Percentiles rank a stretch among this genome's conserved stretches.
phyloP scores from a whole-genome alignment of 1,139 yeast genomes.

The Casaregolazyma suthepensis region DNA sequence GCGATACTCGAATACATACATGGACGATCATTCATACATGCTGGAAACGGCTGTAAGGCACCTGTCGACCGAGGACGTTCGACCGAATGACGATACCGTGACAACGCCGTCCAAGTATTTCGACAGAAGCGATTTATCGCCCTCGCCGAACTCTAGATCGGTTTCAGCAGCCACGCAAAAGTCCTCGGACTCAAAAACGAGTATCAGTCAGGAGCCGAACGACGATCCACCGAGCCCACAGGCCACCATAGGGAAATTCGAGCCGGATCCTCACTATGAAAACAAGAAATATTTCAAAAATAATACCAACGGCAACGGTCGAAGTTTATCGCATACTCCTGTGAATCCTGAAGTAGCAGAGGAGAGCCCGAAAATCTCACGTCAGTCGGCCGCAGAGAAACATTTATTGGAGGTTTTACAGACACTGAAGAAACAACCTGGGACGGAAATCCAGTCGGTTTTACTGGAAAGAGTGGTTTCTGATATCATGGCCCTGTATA shows the following conservation, averaged over 20 bases:
- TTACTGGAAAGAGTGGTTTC: slow-evolving; percentile 26
- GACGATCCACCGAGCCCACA: neutral
- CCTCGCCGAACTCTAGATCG: neutral
- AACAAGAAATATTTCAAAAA: neutral
- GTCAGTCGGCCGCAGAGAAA: slow-evolving; percentile 24
- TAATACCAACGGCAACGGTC: neutral
- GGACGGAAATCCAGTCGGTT: slow-evolving; percentile 19
- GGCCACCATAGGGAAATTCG: neutral
- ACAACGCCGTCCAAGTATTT: neutral
- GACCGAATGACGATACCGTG: neutral
- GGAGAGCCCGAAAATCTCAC: slow-evolving; percentile 9
- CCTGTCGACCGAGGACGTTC: neutral
- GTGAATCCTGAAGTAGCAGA: neutral
- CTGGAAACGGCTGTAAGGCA: neutral
- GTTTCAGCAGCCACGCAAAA: neutral
- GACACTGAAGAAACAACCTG: slow-evolving; percentile 16
- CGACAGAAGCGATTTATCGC: neutral
- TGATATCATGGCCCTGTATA: slow-evolving; percentile 22
- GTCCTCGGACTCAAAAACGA: neutral
- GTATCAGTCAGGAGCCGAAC: neutral
- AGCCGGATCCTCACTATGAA: neutral
- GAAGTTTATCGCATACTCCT: neutral
- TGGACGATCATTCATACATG: neutral
- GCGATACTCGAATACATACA: neutral
- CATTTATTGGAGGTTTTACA: slow-evolving; percentile 23